A percentile compares a stretch with the other conserved stretches of the same genome.
These are phyloP conservation scores for Aspergillus tamarii DNA, from an alignment of 2,329 filamentous ascomycete genomes.

Conservation along the genomic window DNA sequence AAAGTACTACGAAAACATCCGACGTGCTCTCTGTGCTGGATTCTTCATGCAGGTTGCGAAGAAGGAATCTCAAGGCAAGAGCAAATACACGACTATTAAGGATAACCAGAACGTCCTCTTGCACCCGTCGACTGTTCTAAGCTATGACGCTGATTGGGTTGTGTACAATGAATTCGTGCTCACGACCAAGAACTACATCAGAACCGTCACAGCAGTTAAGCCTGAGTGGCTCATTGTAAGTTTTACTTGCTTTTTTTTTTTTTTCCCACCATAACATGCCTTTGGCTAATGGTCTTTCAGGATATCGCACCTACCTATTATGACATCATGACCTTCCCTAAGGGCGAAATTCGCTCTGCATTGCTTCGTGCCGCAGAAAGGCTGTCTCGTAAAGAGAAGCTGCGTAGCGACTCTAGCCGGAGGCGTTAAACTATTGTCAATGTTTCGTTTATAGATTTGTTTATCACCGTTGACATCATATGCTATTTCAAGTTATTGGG, in stretches of 20 bases:
- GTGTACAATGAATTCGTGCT: conserved; percentile 98
- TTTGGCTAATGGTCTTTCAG: conserved; percentile 51
- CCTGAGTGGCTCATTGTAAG: conserved; percentile 92
- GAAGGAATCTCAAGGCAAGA: conserved; percentile 82
- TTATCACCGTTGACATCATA: background rate
- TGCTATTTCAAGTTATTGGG: background rate
- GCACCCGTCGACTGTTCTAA: conserved; percentile 88
- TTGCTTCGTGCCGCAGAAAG: conserved; percentile 59
- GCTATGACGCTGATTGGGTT: conserved; percentile 92
- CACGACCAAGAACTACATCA: conserved; percentile 96
- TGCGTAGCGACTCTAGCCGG: conserved; percentile 42
- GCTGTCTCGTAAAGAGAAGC: conserved; percentile 58
- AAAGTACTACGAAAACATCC: conserved; percentile 98
- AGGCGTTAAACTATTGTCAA: conserved; percentile 32
- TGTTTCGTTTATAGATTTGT: conserved; percentile 12
- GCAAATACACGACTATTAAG: conserved; percentile 88
- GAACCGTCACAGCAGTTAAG: conserved; percentile 87
- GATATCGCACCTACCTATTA: conserved; percentile 95
- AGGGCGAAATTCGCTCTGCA: conserved; percentile 80
- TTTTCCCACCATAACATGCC: background rate
- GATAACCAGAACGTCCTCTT: conserved; percentile 92
- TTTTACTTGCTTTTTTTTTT: conserved; percentile 25
- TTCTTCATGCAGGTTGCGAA: conserved; percentile 99
- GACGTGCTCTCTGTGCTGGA: conserved; percentile 84
- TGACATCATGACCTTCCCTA: conserved; percentile 77